Percentiles rank a stretch among this genome's conserved stretches.
Conservation (phyloP, 331 rosid species). For the Saraca asoca region DNA sequence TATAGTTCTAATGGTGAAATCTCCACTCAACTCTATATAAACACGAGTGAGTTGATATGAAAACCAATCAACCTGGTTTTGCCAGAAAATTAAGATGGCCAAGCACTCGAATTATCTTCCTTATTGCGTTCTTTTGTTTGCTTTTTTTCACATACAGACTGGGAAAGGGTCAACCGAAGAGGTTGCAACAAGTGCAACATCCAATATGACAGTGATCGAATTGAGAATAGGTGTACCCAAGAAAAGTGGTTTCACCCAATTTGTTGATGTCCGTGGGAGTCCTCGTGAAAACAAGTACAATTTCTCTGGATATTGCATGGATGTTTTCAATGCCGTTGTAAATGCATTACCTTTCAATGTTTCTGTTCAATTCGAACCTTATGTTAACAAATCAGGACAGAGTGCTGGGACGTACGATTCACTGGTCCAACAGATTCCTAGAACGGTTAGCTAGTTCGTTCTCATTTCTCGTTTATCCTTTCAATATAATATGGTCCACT, state of each 20-base stretch:
- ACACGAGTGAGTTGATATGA: background rate
- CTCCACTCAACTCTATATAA: background rate
- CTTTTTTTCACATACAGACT: background rate
- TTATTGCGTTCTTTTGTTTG: background rate
- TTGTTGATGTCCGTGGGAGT: slow-evolving; percentile 21
- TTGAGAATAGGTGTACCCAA: slow-evolving; percentile 37
- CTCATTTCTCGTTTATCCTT: background rate
- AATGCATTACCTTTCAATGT: background rate
- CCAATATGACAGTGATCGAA: background rate
- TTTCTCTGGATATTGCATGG: slow-evolving; percentile 38
- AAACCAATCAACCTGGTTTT: background rate
- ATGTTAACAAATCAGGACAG: background rate
- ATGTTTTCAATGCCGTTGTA: slow-evolving; percentile 30
- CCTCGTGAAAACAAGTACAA: background rate
- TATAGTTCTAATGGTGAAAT: no score
- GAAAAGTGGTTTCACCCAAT: slow-evolving; percentile 33
- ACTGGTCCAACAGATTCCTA: slow-evolving; percentile 30
- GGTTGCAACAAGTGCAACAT: background rate
- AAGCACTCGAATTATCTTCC: background rate
- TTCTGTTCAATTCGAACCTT: slow-evolving; percentile 12
- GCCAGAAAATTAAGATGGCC: background rate
- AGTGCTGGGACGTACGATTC: slow-evolving; percentile 26
- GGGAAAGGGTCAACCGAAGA: background rate
- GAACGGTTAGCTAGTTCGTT: slow-evolving; percentile 25
- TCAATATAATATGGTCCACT: no score